Base-by-base conservation (phyloP, 106 monocot species). In the Ottelia alismoides region DNA sequence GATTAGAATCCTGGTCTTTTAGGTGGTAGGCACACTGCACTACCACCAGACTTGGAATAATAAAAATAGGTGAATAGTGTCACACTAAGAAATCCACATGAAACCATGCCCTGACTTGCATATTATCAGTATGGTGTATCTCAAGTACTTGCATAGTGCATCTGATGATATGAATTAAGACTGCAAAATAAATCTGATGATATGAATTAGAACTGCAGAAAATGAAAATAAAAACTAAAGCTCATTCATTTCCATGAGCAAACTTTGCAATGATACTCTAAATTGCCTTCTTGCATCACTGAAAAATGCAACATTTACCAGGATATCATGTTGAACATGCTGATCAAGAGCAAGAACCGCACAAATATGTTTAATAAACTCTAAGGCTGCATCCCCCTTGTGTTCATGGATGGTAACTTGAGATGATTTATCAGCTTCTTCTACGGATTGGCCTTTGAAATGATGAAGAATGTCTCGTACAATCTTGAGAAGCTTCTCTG, bases 361-460 rank as follows among this genome's bases (percentile, higher is more conserved):
- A 61, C 88, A 94, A 50, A 94, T 78, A 73, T 84, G 84, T 47
- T 96, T 96, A 45, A 96, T 85, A 57, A 96, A 96, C 47, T 96
- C 84, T 55, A 96, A 57, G 30, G 94, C 84, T 51, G 75, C 67
- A 70, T 88, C 76, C 27, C 81, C 78, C 51, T 65, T 84, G 50
- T 69, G 52, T 40, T 29, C 45, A 56, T 69, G 64, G 52, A 62
- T 51, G 61, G 40, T n/a, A 30, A 54, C 22, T 20, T 27, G 26
- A 4, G 30, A 11, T 11, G 35, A 23, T 12, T 59, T 49, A 47
- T 57, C 65, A n/a, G 5, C 46, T 2, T 64, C 70, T 11, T 27
- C 21, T 62, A 66, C 71, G 24, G 51, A 68, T 55, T 58, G 67
- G 47, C 64, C 67, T 24, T 81, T 85, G 54, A 78, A 80, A 26